A percentile compares a stretch with the other conserved stretches of the same genome.
phyloP scores from a whole-genome alignment of 352 stramenopile species.

The Phytopythium litorale region DNA sequence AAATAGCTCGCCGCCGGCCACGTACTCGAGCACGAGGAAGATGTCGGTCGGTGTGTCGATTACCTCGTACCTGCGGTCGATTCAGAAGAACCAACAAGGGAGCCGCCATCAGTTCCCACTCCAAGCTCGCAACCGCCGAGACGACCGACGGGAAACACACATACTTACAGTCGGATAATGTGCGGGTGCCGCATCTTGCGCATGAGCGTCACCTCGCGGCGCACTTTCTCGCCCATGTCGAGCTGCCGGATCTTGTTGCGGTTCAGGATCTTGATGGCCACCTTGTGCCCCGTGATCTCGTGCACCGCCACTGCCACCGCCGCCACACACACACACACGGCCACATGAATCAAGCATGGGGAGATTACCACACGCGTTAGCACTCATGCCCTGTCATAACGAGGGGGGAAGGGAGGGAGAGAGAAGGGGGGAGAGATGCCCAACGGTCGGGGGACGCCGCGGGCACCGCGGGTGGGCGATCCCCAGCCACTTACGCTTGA shows the following conservation, averaged over 20 bases:
- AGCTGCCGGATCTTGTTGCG: slow-evolving; percentile 98
- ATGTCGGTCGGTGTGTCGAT: slow-evolving; percentile 99
- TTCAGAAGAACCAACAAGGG: background rate
- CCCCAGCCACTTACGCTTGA: slow-evolving; percentile 87
- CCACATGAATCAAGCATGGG: background rate
- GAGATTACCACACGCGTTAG: background rate
- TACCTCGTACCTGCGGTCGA: slow-evolving; percentile 87
- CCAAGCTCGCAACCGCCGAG: background rate
- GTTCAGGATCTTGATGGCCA: slow-evolving; percentile 99
- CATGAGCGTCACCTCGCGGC: slow-evolving; percentile 99
- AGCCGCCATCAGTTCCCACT: background rate
- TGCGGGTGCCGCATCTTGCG: slow-evolving; percentile 98
- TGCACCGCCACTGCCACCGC: slow-evolving; percentile 92
- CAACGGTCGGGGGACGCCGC: background rate
- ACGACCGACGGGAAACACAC: background rate
- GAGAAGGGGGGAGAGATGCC: background rate
- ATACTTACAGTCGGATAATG: slow-evolving; percentile 97
- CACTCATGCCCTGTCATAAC: background rate
- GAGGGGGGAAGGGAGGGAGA: slow-evolving; percentile 3
- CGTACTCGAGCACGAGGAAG: slow-evolving; percentile 94
- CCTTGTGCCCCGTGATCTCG: slow-evolving; percentile 97
- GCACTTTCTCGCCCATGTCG: slow-evolving; percentile 99
- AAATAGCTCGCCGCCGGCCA: slow-evolving; percentile 94
- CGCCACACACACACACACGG: background rate
- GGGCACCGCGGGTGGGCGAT: background rate